Evolutionary conservation across 2,329 filamentous ascomycete genomes (phyloP).

Genomic region (Chrysosporium queenslandicum): DNA sequence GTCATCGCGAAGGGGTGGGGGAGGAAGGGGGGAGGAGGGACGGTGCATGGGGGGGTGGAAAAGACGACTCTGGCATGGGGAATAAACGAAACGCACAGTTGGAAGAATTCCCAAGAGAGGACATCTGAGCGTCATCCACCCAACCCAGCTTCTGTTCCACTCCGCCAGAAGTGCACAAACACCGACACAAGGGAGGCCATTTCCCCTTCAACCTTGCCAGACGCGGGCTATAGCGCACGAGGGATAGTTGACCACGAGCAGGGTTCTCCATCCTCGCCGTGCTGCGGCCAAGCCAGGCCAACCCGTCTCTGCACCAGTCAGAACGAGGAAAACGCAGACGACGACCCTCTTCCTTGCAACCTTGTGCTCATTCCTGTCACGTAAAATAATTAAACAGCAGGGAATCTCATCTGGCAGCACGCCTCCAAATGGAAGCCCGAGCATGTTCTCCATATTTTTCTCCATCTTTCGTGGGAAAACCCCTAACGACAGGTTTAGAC

Average conservation of each 20-base stretch:
- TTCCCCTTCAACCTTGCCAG: neutral
- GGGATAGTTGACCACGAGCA: neutral
- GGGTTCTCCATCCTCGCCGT: slow-evolving; percentile 3
- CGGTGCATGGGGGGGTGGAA: neutral
- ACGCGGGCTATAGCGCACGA: neutral
- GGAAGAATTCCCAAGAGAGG: neutral
- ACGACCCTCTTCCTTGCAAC: neutral
- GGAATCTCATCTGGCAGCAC: no score
- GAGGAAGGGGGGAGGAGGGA: neutral
- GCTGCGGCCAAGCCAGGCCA: neutral
- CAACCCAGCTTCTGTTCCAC: no score
- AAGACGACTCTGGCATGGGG: neutral
- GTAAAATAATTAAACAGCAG: slow-evolving; percentile 2
- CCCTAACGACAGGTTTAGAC: slow-evolving; percentile 6
- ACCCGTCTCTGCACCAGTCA: neutral
- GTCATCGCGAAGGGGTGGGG: neutral
- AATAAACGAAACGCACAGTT: neutral
- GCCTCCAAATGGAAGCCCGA: no score
- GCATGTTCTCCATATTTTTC: neutral
- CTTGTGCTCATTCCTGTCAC: neutral
- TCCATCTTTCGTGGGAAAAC: neutral
- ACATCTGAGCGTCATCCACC: slow-evolving; percentile 3
- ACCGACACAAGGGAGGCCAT: no score
- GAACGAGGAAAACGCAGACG: neutral
- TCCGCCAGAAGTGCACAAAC: neutral